A percentile compares a stretch with the other conserved stretches of the same genome.
These are phyloP conservation scores for Balansia obtecta DNA, from an alignment of 2,329 filamentous ascomycete genomes.

Conservation along the genomic window DNA sequence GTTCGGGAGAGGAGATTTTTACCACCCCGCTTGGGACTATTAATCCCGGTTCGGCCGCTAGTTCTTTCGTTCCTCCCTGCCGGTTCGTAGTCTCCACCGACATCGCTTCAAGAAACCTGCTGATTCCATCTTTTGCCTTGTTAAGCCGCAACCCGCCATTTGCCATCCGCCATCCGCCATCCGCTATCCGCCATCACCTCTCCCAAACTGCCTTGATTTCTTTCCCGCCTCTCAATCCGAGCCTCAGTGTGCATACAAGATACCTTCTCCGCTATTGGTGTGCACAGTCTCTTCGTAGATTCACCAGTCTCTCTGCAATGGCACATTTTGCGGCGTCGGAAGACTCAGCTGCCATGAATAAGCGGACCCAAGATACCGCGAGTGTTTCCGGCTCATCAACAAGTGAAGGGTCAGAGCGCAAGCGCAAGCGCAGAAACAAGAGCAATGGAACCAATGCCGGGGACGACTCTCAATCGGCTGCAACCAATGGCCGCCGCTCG, in stretches of 20 bases:
- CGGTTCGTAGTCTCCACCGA: not conserved
- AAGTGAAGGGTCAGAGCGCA: constrained; percentile 15
- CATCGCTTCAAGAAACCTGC: not conserved
- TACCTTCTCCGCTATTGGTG: not conserved
- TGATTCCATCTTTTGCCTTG: not conserved
- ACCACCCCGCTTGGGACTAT: not conserved
- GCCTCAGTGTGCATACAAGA: not conserved
- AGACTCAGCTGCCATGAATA: constrained; percentile 16
- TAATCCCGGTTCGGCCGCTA: not conserved
- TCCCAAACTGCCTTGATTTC: not conserved
- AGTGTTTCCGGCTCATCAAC: constrained; percentile 18
- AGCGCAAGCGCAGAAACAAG: constrained; percentile 17
- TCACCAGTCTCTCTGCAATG: constrained; percentile 10
- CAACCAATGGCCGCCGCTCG: constrained; percentile 18
- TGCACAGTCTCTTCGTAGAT: not conserved
- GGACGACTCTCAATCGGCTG: constrained; percentile 9
- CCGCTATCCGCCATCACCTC: not conserved
- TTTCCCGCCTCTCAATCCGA: not conserved
- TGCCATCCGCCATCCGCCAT: not conserved
- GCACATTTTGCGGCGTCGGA: constrained; percentile 15
- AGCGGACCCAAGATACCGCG: constrained; percentile 15
- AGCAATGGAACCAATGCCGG: constrained; percentile 12
- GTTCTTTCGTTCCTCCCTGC: not conserved
- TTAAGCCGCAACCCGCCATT: not conserved
- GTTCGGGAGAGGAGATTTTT: not conserved